These are phyloP conservation scores for Suzukiozyma palmioleophila DNA, from an alignment of 1,139 yeast species.

Conservation along the genomic window DNA sequence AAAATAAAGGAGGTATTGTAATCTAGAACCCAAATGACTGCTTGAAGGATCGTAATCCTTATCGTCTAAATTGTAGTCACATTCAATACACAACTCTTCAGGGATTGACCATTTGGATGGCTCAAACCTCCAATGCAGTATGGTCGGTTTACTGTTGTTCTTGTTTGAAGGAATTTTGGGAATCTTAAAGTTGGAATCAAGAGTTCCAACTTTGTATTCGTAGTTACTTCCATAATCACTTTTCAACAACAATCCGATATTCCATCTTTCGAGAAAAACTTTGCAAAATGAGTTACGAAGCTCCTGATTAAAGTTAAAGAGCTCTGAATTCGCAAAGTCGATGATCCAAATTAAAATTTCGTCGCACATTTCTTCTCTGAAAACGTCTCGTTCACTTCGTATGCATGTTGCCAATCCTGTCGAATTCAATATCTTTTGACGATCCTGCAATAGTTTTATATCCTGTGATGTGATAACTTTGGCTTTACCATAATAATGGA, in stretches of 20 bases:
- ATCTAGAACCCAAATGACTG: conserved; percentile 59
- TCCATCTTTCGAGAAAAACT: conserved; percentile 54
- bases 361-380: conserved; percentile 79
- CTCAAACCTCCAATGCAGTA: conserved; percentile 34
- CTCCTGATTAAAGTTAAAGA: conserved; percentile 46
- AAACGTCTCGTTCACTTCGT: conserved; percentile 62
- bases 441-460: conserved; percentile 44
- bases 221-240: conserved; percentile 10
- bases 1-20: conserved; percentile 68
- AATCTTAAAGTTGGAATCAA: conserved; percentile 27
- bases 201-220: conserved; percentile 27
- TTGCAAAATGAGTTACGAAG: conserved; percentile 52
- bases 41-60: conserved; percentile 22
- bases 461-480: conserved; percentile 57
- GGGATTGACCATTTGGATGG: conserved; percentile 42
- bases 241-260: conserved; percentile 33
- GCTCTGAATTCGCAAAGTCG: conserved; percentile 53
- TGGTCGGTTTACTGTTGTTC: conserved; percentile 6
- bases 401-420: conserved; percentile 69
- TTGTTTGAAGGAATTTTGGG: conserved; percentile 25
- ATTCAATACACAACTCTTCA: conserved; percentile 36
- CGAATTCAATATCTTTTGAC: conserved; percentile 50
- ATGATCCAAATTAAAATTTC: conserved; percentile 64
- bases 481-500: conserved; percentile 66
- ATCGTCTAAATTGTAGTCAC: conserved; percentile 37